Conservation (phyloP, 257 asterid species). For the Mitragyna speciosa region DNA sequence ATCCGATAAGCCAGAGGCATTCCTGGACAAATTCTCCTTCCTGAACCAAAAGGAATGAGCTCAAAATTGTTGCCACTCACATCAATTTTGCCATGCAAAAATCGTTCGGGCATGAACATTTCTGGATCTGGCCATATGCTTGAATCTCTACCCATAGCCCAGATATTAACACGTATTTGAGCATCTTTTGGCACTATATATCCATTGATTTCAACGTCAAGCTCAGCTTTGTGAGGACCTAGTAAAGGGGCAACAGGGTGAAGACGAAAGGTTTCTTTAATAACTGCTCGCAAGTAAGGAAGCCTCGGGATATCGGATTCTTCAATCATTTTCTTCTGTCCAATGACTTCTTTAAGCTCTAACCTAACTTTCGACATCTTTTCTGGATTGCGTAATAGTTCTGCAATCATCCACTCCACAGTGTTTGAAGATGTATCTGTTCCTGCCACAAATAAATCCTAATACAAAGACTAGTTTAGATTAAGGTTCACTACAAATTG, state of each 20-base stretch:
- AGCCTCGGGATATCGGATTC: conserved; percentile 27
- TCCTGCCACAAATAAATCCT: conserved; percentile 17
- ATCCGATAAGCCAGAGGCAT: conserved; percentile 36
- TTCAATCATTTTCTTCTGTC: not conserved
- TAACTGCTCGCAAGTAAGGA: conserved; percentile 29
- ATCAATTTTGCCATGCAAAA: conserved; percentile 21
- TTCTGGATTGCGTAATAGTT: conserved; percentile 22
- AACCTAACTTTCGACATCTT: not conserved
- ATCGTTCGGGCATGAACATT: conserved; percentile 36
- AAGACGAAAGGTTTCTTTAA: conserved; percentile 41
- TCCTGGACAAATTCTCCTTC: conserved; percentile 41
- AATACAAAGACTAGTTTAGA: no score
- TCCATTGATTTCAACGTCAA: conserved; percentile 25
- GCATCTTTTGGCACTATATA: conserved; percentile 31
- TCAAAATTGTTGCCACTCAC: conserved; percentile 37
- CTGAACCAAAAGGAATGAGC: conserved; percentile 41
- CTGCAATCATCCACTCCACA: conserved; percentile 19
- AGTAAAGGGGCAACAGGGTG: conserved; percentile 33
- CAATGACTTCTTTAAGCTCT: conserved; percentile 5
- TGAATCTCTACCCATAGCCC: conserved; percentile 44
- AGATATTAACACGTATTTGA: conserved; percentile 31
- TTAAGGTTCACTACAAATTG: no score
- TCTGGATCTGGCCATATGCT: conserved; percentile 29
- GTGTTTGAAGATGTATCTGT: conserved; percentile 18
- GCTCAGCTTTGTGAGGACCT: conserved; percentile 22